These are phyloP conservation scores for Hypoxylon cercidicola DNA, from an alignment of 495 filamentous ascomycete species.

Conservation along the genomic window DNA sequence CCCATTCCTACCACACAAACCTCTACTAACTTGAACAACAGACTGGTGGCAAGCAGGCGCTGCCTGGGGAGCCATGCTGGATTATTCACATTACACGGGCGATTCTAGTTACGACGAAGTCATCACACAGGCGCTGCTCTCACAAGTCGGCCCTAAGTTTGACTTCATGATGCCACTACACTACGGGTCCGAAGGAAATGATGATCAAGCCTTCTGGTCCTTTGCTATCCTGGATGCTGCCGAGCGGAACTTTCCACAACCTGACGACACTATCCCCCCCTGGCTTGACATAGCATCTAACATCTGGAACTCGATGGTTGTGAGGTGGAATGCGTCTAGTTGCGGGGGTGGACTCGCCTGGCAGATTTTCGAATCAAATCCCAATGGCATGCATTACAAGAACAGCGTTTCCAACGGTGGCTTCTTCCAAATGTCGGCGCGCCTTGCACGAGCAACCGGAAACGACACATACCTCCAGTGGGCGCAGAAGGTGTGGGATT, in stretches of 20 bases:
- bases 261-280: constrained; percentile 60
- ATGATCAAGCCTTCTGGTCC: constrained; percentile 86
- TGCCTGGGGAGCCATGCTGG: constrained; percentile 76
- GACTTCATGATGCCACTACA: constrained; percentile 66
- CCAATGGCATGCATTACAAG: constrained; percentile 75
- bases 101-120: constrained; percentile 77
- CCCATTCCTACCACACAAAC: not conserved
- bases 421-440: constrained; percentile 74
- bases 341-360: constrained; percentile 81
- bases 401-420: constrained; percentile 77
- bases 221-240: constrained; percentile 77
- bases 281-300: constrained; percentile 69
- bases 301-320: constrained; percentile 56
- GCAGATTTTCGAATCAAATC: constrained; percentile 85
- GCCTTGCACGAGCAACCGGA: constrained; percentile 72
- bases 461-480: constrained; percentile 72
- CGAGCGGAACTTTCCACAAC: constrained; percentile 77
- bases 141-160: constrained; percentile 68
- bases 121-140: constrained; percentile 71
- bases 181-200: constrained; percentile 67
- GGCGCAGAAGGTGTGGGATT: constrained; percentile 77
- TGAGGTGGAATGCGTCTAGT: constrained; percentile 73
- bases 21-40: constrained; percentile 54
- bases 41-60: constrained; percentile 84
- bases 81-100: constrained; percentile 86